Conservation (phyloP, 441 rosid genomes). For the Pelargonium cotyledonis region DNA sequence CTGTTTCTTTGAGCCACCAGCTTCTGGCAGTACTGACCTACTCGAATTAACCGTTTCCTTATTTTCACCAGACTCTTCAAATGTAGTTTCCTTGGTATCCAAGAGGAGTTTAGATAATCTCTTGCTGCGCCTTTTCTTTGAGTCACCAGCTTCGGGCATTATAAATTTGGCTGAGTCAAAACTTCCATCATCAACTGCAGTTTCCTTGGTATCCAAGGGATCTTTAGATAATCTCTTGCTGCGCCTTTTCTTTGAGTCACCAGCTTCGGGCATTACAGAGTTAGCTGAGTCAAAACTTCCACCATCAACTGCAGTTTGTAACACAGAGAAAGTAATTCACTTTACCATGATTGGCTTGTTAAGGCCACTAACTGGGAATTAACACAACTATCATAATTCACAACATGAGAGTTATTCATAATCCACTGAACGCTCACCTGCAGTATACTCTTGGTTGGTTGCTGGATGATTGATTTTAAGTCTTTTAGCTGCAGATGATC, state of each 20-base stretch:
- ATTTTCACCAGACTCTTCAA: constrained; percentile 6
- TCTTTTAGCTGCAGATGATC: constrained; percentile 26
- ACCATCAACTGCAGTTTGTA: constrained; percentile 27
- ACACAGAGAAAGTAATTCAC: constrained; percentile 13
- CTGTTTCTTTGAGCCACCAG: constrained; percentile 20
- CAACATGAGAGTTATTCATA: constrained; percentile 7
- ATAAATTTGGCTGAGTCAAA: constrained; percentile 18
- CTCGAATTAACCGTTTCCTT: not conserved
- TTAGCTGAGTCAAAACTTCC: constrained; percentile 23
- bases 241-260: not conserved
- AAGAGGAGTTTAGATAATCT: not conserved
- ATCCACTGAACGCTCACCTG: constrained; percentile 29
- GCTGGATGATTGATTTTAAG: constrained; percentile 23
- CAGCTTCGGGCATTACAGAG: constrained; percentile 1
- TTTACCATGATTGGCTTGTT: constrained; percentile 10
- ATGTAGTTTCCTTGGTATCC: not conserved
- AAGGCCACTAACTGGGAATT: not conserved
- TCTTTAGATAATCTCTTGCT: not conserved
- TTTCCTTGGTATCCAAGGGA: not conserved
- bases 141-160: not conserved
- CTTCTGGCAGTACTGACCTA: constrained; percentile 15
- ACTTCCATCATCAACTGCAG: constrained; percentile 27
- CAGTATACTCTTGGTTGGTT: constrained; percentile 13
- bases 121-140: not conserved
- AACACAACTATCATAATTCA: constrained; percentile 11